Percentiles rank a stretch among this genome's conserved stretches.
Evolutionary conservation across 495 filamentous ascomycete species (phyloP).

Genomic region (Halenospora varia): DNA sequence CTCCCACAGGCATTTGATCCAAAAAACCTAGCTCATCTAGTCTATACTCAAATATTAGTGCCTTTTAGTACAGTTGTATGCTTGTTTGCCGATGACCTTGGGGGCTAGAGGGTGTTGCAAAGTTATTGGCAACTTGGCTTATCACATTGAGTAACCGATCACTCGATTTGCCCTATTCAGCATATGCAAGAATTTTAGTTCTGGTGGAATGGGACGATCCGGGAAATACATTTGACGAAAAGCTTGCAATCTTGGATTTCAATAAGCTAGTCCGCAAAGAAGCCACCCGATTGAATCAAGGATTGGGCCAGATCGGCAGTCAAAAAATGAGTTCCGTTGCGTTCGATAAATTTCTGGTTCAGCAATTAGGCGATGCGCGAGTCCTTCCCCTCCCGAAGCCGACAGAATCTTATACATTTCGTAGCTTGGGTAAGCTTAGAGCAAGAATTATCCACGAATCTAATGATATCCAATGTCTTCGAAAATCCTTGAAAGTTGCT

Average conservation of each 20-base stretch:
- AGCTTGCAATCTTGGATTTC: neutral
- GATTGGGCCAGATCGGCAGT: neutral
- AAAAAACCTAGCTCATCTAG: neutral
- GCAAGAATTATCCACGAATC: neutral
- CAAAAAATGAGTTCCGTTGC: neutral
- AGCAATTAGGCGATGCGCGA: neutral
- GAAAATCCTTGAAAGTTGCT: neutral
- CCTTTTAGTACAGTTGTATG: slow-evolving; percentile 8
- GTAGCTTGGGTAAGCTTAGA: neutral
- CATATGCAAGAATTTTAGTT: slow-evolving; percentile 2
- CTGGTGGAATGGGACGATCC: neutral
- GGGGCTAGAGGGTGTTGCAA: neutral
- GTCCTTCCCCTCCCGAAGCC: neutral
- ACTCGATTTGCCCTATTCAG: neutral
- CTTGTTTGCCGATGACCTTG: slow-evolving; percentile 11
- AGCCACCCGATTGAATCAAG: neutral
- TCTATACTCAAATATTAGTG: slow-evolving; percentile 3
- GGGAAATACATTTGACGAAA: neutral
- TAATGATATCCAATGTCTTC: neutral
- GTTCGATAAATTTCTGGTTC: neutral
- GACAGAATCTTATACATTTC: neutral
- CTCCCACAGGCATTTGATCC: neutral
- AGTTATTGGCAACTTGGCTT: slow-evolving; percentile 1
- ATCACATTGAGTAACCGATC: slow-evolving; percentile 1
- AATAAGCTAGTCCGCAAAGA: neutral